Evolutionary conservation across 306 rosid species (phyloP), one percentile per base, ranked within the genome.

Genomic region (Cicer chorassanicum): DNA sequence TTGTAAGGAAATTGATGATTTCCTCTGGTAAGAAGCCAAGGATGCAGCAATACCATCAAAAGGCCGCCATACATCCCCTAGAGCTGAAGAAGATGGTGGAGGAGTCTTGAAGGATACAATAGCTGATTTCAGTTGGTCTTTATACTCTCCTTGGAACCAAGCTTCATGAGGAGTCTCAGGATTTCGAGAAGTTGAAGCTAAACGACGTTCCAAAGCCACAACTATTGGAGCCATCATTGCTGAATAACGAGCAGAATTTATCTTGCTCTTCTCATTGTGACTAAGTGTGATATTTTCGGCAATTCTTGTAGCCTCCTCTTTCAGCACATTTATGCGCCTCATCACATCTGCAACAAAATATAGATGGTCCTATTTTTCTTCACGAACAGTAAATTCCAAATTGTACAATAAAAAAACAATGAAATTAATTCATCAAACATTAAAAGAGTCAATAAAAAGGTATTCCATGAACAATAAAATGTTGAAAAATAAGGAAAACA

Each of bases 221-320:
- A 87, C 92, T 85, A 93, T 91, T 65, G 98, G 98, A 66, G 98
- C 98, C 97, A 93, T 93, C 97, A 93, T 93, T 80, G 98, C 98
- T 66, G 97, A 91, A 82, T 93, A 93, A 78, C 94, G 93, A 9
- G 97, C 96, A 81, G 98, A 91, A 65, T 89, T 93, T 78, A 93
- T 93, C 90, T 89, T 93, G 80, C 81, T 89, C 83, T 93, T 93
- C 84, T 93, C 98, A 80, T 85, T 89, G 84, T 89, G 96, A 87
- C 89, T 91, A 61, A 91, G 98, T 65, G 96, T 93, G 76, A 80
- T 70, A 85, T 93, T 93, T 79, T 90, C 97, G n/a, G 98, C 88
- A 79, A 91, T 91, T 75, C 98, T 88, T 63, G 96, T 84, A 78
- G 93, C 97, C 81, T 93, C 98, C 81, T 91, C 98, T 85, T 89